Evolutionary conservation across 768 basidiomycete species (phyloP).

Genomic region (Lentinula lateritia): DNA sequence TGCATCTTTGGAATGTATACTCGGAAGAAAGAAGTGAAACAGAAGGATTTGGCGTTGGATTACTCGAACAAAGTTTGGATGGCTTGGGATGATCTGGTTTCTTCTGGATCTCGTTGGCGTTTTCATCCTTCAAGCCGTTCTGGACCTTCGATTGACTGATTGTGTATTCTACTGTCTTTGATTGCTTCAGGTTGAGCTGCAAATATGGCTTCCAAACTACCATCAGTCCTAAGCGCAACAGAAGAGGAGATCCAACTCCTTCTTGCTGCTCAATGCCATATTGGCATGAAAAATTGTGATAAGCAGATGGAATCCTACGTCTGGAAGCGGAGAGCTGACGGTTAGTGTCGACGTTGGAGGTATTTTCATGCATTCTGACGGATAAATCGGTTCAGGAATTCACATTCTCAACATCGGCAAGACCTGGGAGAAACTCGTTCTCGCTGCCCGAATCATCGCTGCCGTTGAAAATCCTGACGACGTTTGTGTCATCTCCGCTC

Average conservation of each 20-base stretch:
- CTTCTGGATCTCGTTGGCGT: not conserved
- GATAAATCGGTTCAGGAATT: slow-evolving; percentile 56
- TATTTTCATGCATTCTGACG: not conserved
- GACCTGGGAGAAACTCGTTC: slow-evolving; percentile 99
- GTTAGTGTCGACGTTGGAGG: slow-evolving; percentile 33
- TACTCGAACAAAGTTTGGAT: not conserved
- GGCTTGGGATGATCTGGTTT: not conserved
- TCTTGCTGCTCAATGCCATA: slow-evolving; percentile 92
- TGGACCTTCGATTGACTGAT: not conserved
- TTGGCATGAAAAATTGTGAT: slow-evolving; percentile 99
- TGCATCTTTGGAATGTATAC: not conserved
- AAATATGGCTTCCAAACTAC: slow-evolving; percentile 83
- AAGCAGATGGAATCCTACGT: slow-evolving; percentile 99
- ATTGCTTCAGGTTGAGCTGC: slow-evolving; percentile 9
- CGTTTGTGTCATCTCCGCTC: slow-evolving; percentile 96
- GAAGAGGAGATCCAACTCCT: slow-evolving; percentile 97
- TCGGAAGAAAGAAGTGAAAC: not conserved
- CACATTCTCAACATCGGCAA: slow-evolving; percentile 98
- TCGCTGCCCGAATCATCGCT: slow-evolving; percentile 96
- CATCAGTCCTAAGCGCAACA: slow-evolving; percentile 86
- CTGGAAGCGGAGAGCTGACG: slow-evolving; percentile 94
- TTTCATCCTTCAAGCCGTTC: not conserved
- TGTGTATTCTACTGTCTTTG: not conserved
- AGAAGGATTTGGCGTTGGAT: not conserved
- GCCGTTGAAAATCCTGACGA: slow-evolving; percentile 98